Percentiles rank a stretch among this genome's conserved stretches.
Evolutionary conservation across 495 filamentous ascomycete species (phyloP).

Genomic region (Aspergillus sclerotioniger): DNA sequence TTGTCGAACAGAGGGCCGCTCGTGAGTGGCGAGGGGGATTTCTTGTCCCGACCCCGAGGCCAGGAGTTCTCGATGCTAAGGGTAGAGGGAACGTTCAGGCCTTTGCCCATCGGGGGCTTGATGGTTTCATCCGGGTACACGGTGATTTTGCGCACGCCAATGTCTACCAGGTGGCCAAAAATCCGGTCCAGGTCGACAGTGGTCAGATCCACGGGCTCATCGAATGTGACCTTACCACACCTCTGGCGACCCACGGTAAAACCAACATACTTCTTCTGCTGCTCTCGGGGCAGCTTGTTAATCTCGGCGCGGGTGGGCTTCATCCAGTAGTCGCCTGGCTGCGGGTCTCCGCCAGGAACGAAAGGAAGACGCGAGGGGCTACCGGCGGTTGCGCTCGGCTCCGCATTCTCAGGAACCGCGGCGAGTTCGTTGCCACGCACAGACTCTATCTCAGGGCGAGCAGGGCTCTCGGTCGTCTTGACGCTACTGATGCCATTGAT

Average conservation of each 20-base stretch:
- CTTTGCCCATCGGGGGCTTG: conserved; percentile 80
- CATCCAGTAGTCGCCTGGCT: conserved; percentile 82
- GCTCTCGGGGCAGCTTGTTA: conserved; percentile 65
- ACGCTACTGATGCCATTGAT: conserved; percentile 52
- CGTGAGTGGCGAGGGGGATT: conserved; percentile 49
- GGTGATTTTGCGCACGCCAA: conserved; percentile 72
- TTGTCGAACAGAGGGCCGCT: conserved; percentile 63
- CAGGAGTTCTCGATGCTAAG: conserved; percentile 87
- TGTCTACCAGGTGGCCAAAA: conserved; percentile 66
- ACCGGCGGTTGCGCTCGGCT: conserved; percentile 33
- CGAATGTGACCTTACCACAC: conserved; percentile 77
- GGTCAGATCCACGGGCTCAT: conserved; percentile 76
- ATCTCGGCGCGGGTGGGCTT: conserved; percentile 68
- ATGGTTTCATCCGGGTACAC: conserved; percentile 73
- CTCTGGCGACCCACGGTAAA: conserved; percentile 80
- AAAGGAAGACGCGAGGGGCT: conserved; percentile 30
- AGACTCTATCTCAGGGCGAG: conserved; percentile 67
- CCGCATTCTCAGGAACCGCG: conserved; percentile 69
- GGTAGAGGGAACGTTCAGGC: conserved; percentile 84
- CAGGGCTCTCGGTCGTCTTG: conserved; percentile 28
- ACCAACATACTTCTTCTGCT: conserved; percentile 65
- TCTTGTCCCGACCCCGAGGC: conserved; percentile 68
- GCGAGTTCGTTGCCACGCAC: conserved; percentile 74
- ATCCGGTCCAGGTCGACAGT: conserved; percentile 68
- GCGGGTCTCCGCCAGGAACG: conserved; percentile 48